Percentiles rank a stretch among this genome's conserved stretches.
Evolutionary conservation across 2,329 filamentous ascomycete species (phyloP).

Genomic region (Plectosphaerella cucumerina): DNA sequence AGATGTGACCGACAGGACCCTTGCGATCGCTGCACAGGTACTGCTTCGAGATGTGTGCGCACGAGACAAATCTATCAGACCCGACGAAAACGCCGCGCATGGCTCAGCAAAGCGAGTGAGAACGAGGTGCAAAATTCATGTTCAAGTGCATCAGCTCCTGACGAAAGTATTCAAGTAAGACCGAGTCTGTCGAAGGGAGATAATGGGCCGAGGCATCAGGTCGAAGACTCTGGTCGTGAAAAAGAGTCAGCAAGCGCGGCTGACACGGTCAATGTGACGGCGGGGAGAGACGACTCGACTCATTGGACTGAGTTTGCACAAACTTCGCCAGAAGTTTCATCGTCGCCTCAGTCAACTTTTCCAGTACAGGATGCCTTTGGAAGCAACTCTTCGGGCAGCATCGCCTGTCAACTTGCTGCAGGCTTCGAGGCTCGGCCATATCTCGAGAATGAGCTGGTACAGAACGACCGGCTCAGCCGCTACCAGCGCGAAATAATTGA

Average conservation of each 20-base stretch:
- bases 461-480: background rate
- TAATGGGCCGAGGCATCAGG: background rate
- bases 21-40: too few species aligned
- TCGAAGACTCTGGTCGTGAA: background rate
- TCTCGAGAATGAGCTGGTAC: background rate
- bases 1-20: too few species aligned
- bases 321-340: background rate
- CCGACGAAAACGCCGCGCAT: too few species aligned
- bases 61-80: too few species aligned
- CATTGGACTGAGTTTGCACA: background rate
- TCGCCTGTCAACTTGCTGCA: background rate
- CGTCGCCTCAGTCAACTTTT: background rate
- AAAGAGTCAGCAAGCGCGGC: background rate
- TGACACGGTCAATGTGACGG: background rate
- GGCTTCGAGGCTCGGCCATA: background rate
- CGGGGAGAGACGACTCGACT: background rate
- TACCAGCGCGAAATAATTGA: background rate
- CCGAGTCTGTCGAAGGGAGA: background rate
- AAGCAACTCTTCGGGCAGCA: background rate
- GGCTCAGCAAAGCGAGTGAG: too few species aligned
- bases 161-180: too few species aligned
- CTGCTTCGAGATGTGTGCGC: too few species aligned
- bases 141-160: too few species aligned
- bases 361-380: background rate
- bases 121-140: too few species aligned